Conservation (phyloP, 140 eudicot species). For the Erigeron philadelphicus region DNA sequence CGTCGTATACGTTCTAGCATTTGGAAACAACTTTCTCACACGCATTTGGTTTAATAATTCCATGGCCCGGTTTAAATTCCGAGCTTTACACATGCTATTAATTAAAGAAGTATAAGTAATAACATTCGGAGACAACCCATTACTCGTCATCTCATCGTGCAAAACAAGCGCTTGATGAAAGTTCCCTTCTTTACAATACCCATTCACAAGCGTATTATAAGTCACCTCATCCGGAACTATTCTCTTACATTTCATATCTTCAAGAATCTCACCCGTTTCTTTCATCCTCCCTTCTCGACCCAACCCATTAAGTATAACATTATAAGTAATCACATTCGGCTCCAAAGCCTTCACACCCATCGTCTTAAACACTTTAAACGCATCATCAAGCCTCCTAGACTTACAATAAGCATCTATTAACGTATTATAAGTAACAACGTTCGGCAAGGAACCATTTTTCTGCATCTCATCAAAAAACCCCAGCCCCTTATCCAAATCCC, state of each 20-base stretch:
- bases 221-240: slow-evolving; percentile 79
- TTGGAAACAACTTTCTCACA: slow-evolving; percentile 61
- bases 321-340: slow-evolving; percentile 77
- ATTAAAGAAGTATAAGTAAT: slow-evolving; percentile 89
- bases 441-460: slow-evolving; percentile 65
- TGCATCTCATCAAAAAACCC: slow-evolving; percentile 50
- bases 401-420: slow-evolving; percentile 68
- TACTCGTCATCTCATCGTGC: slow-evolving; percentile 74
- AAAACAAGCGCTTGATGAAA: slow-evolving; percentile 82
- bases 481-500: slow-evolving; percentile 49
- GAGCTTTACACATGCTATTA: slow-evolving; percentile 68
- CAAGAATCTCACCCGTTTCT: slow-evolving; percentile 53
- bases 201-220: slow-evolving; percentile 77
- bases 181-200: slow-evolving; percentile 75
- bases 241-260: slow-evolving; percentile 60
- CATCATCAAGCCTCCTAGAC: slow-evolving; percentile 46
- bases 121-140: slow-evolving; percentile 81
- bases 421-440: slow-evolving; percentile 83
- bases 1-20: slow-evolving; percentile 85
- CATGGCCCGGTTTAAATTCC: slow-evolving; percentile 70
- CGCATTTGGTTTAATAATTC: slow-evolving; percentile 79
- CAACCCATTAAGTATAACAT: slow-evolving; percentile 73
- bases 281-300: slow-evolving; percentile 72
- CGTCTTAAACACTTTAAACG: slow-evolving; percentile 38
- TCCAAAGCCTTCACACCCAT: slow-evolving; percentile 45